Evolutionary conservation across 2,329 filamentous ascomycete genomes (phyloP).

Genomic region (Ceratocystis albifundus): DNA sequence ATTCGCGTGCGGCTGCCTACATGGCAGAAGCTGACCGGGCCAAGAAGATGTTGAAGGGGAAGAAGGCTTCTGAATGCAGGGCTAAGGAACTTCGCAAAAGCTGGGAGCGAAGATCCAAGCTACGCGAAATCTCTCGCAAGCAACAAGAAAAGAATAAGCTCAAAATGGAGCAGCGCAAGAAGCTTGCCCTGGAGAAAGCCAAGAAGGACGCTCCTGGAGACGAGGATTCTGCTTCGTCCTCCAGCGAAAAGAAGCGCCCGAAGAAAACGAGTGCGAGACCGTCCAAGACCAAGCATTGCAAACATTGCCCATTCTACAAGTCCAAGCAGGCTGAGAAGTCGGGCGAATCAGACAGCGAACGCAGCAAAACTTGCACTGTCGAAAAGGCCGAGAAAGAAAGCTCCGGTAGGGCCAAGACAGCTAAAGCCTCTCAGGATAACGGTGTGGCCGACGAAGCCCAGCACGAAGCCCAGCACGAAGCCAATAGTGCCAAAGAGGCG

Average conservation of each 20-base stretch:
- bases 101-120: conserved; percentile 41
- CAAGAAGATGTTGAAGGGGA: conserved; percentile 38
- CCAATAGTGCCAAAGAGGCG: conserved; percentile 2
- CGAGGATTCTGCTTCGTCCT: conserved; percentile 21
- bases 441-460: conserved; percentile 17
- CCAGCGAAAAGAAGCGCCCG: conserved; percentile 25
- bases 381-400: conserved; percentile 19
- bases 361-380: not conserved
- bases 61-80: conserved; percentile 39
- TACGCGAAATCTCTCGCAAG: conserved; percentile 34
- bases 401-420: conserved; percentile 20
- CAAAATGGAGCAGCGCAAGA: conserved; percentile 28
- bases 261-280: conserved; percentile 13
- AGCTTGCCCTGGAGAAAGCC: conserved; percentile 25
- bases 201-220: conserved; percentile 27
- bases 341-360: conserved; percentile 6
- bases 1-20: conserved; percentile 45
- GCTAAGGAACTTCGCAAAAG: conserved; percentile 37
- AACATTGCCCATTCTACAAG: not conserved
- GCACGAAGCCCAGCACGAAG: conserved; percentile 20
- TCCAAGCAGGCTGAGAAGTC: conserved; percentile 16
- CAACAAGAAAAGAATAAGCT: conserved; percentile 33
- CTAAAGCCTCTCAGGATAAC: conserved; percentile 21
- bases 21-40: conserved; percentile 41
- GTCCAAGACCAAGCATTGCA: conserved; percentile 12